Evolutionary conservation across 176 grass and related monocot genomes (phyloP), one percentile per base, ranked within the genome.

Genomic region (Coix lacrymajobi): DNA sequence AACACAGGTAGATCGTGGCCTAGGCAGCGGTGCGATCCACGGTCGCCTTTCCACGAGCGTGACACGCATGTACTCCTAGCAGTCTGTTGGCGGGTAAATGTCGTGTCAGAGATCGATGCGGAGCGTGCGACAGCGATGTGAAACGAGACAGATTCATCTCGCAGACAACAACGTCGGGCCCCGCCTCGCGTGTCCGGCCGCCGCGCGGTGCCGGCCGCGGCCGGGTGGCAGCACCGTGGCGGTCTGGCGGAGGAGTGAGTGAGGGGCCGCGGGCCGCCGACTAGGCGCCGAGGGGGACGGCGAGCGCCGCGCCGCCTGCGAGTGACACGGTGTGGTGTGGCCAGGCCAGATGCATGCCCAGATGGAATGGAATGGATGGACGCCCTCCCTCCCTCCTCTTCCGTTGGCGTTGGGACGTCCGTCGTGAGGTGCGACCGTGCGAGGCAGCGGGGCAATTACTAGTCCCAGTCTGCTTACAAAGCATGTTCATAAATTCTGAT

Each of bases 41-140:
- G 40, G 33, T 30, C 12, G 14, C 14, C 11, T 52, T 66, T 32
- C 25, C 58, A 32, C 58, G 54, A 43, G 65, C 5, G 64, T 12
- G 75, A 34, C 62, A 33, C 41, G 41, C 11, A n/a, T n/a, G n/a
- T 22, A 29, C 28, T 48, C n/a, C 19, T 58, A 3, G 52, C 75
- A 20, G 22, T n/a, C 65, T 62, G 77, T 68, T 85, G 13, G 17
- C 6, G 61, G 6, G 77, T 43, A 29, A 74, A 20, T 83, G 63
- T 3, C 56, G 32, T 54, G 88, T 82, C 65, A 43, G 66, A 29
- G 31, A 8, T 52, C 3, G 65, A 64, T 25, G 16, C 22, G 3
- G 61, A 3, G 71, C 71, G 88, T 85, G 87, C 82, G 72, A 73
- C 72, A 71, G 19, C 22, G 88, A 85, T 77, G 65, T 65, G 78